Percentiles rank a stretch among this genome's conserved stretches.
Evolutionary conservation across 139 green algal species (phyloP).

Genomic region (Coelastrella sp.): DNA sequence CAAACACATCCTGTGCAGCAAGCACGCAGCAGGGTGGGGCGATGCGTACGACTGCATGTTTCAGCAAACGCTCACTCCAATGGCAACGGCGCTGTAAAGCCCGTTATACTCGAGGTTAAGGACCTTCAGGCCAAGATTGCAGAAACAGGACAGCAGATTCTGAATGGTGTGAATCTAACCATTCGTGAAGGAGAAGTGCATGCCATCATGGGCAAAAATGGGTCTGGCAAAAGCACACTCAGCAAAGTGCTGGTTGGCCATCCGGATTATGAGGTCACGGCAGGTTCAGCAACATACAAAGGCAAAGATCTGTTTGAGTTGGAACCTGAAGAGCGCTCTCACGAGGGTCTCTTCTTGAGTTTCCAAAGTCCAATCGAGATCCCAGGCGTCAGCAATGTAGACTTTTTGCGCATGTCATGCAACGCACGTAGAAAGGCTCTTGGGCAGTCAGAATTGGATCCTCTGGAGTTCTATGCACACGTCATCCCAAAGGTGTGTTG

Average conservation of each 20-base stretch:
- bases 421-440: slow-evolving; percentile 88
- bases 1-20: neutral
- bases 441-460: slow-evolving; percentile 93
- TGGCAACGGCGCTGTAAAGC: slow-evolving; percentile 10
- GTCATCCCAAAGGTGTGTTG: slow-evolving; percentile 89
- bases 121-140: slow-evolving; percentile 84
- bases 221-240: slow-evolving; percentile 96
- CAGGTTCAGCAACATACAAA: slow-evolving; percentile 89
- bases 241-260: slow-evolving; percentile 97
- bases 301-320: slow-evolving; percentile 93
- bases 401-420: slow-evolving; percentile 96
- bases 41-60: neutral
- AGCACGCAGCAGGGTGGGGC: neutral
- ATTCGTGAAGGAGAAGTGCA: slow-evolving; percentile 87
- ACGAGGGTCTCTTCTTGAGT: slow-evolving; percentile 93
- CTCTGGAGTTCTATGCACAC: slow-evolving; percentile 98
- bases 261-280: slow-evolving; percentile 96
- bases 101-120: slow-evolving; percentile 82
- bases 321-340: slow-evolving; percentile 93
- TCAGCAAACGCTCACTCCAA: slow-evolving; percentile 10
- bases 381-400: slow-evolving; percentile 96
- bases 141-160: slow-evolving; percentile 85
- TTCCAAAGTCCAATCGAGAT: slow-evolving; percentile 97
- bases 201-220: slow-evolving; percentile 99
- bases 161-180: slow-evolving; percentile 93